Percentiles rank a stretch among this genome's conserved stretches.
Evolutionary conservation across 345 rosid species (phyloP).

Genomic region (Rhodamnia rubescens): DNA sequence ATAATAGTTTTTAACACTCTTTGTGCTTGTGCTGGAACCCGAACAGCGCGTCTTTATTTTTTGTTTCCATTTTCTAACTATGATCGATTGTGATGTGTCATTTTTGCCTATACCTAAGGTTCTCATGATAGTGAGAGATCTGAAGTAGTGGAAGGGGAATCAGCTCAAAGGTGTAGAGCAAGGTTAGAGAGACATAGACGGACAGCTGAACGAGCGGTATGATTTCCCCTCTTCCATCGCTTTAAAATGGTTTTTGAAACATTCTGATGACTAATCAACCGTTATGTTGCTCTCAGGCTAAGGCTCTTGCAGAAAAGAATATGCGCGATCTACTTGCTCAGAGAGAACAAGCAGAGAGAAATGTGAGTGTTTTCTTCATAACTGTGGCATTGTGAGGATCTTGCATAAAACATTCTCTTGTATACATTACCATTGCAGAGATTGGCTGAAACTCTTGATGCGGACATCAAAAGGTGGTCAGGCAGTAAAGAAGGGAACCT

Average conservation of each 20-base stretch:
- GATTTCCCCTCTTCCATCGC: neutral
- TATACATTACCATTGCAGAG: slow-evolving; percentile 42
- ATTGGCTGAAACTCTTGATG: slow-evolving; percentile 75
- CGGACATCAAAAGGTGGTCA: slow-evolving; percentile 95
- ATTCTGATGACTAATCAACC: neutral
- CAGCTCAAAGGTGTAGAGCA: slow-evolving; percentile 91
- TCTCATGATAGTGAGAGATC: slow-evolving; percentile 12
- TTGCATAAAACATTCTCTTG: neutral
- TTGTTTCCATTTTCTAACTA: neutral
- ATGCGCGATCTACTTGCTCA: slow-evolving; percentile 87
- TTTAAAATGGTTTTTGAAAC: neutral
- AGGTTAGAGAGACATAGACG: slow-evolving; percentile 82
- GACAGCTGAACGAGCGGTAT: slow-evolving; percentile 92
- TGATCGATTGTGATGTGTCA: neutral
- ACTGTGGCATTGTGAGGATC: neutral
- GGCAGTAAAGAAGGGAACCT: slow-evolving; percentile 91
- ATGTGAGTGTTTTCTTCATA: slow-evolving; percentile 24
- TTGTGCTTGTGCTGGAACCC: neutral
- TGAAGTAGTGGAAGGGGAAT: slow-evolving; percentile 67
- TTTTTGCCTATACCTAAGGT: slow-evolving; percentile 12
- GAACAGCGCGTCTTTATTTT: neutral
- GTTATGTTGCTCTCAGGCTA: slow-evolving; percentile 50
- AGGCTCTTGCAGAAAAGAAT: slow-evolving; percentile 92
- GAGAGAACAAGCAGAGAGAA: slow-evolving; percentile 87
- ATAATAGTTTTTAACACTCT: neutral